Conservation (phyloP, 2,329 filamentous ascomycete genomes). For the Fusarium humuli region DNA sequence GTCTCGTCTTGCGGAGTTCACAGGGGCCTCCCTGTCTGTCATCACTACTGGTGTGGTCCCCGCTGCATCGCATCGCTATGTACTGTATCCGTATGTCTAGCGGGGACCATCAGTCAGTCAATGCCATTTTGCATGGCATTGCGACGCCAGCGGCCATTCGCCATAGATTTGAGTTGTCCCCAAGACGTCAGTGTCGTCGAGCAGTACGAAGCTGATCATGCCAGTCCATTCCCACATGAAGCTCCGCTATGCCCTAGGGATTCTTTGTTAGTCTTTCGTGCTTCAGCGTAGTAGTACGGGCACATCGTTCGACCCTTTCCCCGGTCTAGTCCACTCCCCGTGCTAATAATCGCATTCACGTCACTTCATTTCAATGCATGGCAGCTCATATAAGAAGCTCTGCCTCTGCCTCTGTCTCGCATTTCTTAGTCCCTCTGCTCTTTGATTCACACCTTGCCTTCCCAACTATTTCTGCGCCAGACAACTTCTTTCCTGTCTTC, state of each 20-base stretch:
- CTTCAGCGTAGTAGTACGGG: constrained; percentile 44
- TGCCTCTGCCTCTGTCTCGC: constrained; percentile 33
- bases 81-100: constrained; percentile 42
- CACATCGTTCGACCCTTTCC: constrained; percentile 47
- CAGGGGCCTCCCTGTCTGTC: constrained; percentile 48
- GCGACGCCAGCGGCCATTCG: constrained; percentile 47
- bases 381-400: constrained; percentile 44
- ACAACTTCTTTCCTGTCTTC: constrained; percentile 14
- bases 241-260: constrained; percentile 43
- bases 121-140: constrained; percentile 47
- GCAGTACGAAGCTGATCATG: constrained; percentile 46
- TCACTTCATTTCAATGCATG: constrained; percentile 41
- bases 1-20: constrained; percentile 37
- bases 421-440: constrained; percentile 19
- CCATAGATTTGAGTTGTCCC: constrained; percentile 45
- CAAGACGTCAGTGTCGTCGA: constrained; percentile 46
- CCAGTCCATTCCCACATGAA: constrained; percentile 44
- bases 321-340: constrained; percentile 38
- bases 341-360: constrained; percentile 41
- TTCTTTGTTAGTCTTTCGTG: constrained; percentile 45
- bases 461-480: constrained; percentile 3
- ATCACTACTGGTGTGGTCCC: constrained; percentile 39
- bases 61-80: constrained; percentile 42
- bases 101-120: constrained; percentile 45
- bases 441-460: constrained; percentile 27